phyloP scores from a whole-genome alignment of 2,329 filamentous ascomycete genomes.

The Chaetomiaceae sp. region DNA sequence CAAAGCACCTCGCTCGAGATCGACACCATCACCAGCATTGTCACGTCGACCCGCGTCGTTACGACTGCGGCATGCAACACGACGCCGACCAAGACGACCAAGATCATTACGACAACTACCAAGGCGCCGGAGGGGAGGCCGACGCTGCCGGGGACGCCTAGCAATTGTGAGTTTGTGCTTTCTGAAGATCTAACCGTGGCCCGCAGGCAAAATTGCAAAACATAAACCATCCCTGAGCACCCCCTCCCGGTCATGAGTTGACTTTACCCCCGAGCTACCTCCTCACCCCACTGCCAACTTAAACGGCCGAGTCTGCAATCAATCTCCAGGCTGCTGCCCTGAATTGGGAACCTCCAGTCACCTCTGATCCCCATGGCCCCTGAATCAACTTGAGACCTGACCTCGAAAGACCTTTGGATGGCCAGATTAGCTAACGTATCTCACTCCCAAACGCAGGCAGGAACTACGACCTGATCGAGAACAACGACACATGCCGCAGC shows the following conservation, averaged over 20 bases:
- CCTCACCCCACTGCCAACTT: too few species aligned
- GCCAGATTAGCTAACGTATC: too few species aligned
- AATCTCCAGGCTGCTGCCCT: too few species aligned
- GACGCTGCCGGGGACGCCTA: slow-evolving; percentile 20
- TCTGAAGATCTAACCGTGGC: neutral
- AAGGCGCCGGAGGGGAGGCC: neutral
- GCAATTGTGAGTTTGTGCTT: slow-evolving; percentile 19
- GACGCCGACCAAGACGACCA: slow-evolving; percentile 6
- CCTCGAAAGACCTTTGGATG: too few species aligned
- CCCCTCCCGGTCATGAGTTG: too few species aligned
- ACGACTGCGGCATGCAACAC: slow-evolving; percentile 2
- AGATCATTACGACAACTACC: neutral
- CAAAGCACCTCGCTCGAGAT: neutral
- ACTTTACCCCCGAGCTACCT: too few species aligned
- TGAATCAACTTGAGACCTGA: too few species aligned
- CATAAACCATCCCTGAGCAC: too few species aligned
- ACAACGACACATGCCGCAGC: slow-evolving; percentile 21
- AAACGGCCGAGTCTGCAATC: too few species aligned
- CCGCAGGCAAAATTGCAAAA: neutral
- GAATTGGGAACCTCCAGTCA: too few species aligned
- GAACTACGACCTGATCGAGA: slow-evolving; percentile 16
- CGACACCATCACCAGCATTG: slow-evolving; percentile 17
- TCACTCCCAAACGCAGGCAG: slow-evolving; percentile 12
- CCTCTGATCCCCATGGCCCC: too few species aligned
- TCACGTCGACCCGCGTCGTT: slow-evolving; percentile 13